Evolutionary conservation across 2,329 filamentous ascomycete genomes (phyloP).

Genomic region (Colletotrichum truncatum): DNA sequence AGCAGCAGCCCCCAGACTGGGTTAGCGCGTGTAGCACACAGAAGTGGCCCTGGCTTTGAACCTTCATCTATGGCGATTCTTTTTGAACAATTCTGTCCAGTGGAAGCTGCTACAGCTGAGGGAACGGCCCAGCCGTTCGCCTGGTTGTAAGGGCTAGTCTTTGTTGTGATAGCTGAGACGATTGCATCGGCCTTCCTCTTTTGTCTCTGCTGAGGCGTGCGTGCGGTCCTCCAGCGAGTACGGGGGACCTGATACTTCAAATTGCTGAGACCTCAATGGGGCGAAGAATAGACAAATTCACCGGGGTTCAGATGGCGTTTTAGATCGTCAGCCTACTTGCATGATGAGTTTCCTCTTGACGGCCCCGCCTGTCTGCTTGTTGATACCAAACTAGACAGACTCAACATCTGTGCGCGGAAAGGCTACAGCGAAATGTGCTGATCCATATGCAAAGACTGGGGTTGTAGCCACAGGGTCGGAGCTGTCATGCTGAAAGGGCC

Average conservation of each 20-base stretch:
- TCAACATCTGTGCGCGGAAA: neutral
- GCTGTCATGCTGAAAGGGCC: neutral
- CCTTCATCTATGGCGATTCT: neutral
- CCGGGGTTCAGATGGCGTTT: slow-evolving; percentile 24
- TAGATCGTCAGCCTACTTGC: neutral
- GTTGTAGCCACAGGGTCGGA: neutral
- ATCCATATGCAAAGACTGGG: neutral
- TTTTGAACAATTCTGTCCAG: neutral
- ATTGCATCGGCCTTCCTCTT: neutral
- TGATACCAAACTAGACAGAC: neutral
- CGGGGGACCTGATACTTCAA: neutral
- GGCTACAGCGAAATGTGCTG: neutral
- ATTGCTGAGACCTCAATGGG: neutral
- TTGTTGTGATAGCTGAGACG: neutral
- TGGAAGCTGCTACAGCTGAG: neutral
- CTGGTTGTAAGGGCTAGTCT: neutral
- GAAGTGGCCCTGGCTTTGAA: neutral
- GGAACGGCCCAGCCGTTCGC: neutral
- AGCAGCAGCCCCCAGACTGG: neutral
- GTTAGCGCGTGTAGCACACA: neutral
- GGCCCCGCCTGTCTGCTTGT: neutral
- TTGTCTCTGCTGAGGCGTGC: neutral
- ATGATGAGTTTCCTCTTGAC: neutral
- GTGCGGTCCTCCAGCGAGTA: neutral
- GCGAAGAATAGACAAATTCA: neutral